These are phyloP conservation scores for Fusarium sp. DNA, from an alignment of 2,329 filamentous ascomycete species.

Conservation along the genomic window DNA sequence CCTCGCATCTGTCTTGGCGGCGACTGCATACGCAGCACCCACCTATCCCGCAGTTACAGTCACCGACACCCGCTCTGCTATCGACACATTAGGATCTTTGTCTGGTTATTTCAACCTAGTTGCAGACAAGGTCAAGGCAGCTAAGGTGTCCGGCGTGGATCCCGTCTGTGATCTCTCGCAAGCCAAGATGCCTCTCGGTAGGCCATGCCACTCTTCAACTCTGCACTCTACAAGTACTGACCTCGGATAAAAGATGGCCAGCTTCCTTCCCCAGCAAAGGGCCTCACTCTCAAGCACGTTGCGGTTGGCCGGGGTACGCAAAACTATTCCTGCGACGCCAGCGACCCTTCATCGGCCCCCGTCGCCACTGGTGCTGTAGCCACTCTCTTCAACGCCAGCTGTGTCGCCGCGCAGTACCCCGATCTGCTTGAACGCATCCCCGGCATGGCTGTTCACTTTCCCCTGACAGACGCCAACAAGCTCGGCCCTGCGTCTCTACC, in stretches of 20 bases:
- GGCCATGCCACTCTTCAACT: constrained; percentile 44
- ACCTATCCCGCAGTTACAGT: constrained; percentile 50
- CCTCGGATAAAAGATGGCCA: constrained; percentile 48
- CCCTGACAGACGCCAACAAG: constrained; percentile 56
- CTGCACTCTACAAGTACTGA: constrained; percentile 17
- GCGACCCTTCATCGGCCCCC: constrained; percentile 68
- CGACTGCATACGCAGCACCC: constrained; percentile 59
- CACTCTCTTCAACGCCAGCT: constrained; percentile 87
- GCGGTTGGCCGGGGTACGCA: constrained; percentile 88
- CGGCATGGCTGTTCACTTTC: constrained; percentile 72
- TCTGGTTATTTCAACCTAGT: constrained; percentile 70
- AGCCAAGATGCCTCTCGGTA: constrained; percentile 61
- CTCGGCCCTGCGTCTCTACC: constrained; percentile 68
- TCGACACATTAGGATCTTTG: constrained; percentile 56
- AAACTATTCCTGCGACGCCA: constrained; percentile 86
- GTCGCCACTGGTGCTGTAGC: constrained; percentile 77
- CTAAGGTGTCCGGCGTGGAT: constrained; percentile 52
- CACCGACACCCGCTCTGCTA: constrained; percentile 50
- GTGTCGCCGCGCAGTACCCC: constrained; percentile 75
- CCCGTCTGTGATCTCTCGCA: constrained; percentile 64
- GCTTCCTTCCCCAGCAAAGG: constrained; percentile 68
- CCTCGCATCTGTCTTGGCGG: constrained; percentile 56
- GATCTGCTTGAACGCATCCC: constrained; percentile 72
- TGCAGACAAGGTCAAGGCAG: constrained; percentile 62
- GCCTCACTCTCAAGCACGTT: constrained; percentile 76